phyloP scores from a whole-genome alignment of 2,329 filamentous ascomycete species.

The Endothia cerciana region DNA sequence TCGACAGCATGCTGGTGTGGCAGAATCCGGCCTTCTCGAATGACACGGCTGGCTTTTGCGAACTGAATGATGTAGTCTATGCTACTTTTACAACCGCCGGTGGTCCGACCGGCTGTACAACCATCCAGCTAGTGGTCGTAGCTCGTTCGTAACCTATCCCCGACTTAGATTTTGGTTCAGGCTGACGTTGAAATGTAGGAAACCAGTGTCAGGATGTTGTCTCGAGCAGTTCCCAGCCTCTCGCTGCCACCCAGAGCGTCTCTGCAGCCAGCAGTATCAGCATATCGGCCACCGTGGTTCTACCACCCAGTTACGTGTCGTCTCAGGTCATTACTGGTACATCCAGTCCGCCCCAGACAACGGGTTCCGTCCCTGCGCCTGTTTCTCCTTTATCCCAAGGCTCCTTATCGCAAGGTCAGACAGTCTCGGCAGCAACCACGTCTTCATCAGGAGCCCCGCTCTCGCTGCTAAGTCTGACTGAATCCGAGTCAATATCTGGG shows the following conservation, averaged over 20 bases:
- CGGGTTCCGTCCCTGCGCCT: too few relatives aligned
- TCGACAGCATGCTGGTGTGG: neutral
- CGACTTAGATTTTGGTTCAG: too few relatives aligned
- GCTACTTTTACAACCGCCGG: constrained; percentile 1
- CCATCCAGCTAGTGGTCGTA: neutral
- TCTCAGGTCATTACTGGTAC: neutral
- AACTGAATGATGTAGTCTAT: neutral
- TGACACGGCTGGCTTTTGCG: neutral
- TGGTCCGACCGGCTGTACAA: neutral
- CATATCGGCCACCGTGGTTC: neutral
- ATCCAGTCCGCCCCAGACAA: too few relatives aligned
- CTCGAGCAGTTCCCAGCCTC: neutral
- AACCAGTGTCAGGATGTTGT: constrained; percentile 1
- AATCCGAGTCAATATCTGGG: neutral
- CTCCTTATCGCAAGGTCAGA: too few relatives aligned
- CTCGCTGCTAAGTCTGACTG: neutral
- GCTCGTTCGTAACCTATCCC: neutral
- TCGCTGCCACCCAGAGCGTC: neutral
- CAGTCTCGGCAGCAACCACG: too few relatives aligned
- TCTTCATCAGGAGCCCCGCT: too few relatives aligned
- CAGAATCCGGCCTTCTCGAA: neutral
- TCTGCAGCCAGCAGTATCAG: neutral
- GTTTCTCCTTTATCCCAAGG: too few relatives aligned
- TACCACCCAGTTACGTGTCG: neutral
- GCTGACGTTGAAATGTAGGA: neutral